These are phyloP conservation scores for Ophioceras dolichostomum DNA, from an alignment of 2,329 filamentous ascomycete species.

Conservation along the genomic window DNA sequence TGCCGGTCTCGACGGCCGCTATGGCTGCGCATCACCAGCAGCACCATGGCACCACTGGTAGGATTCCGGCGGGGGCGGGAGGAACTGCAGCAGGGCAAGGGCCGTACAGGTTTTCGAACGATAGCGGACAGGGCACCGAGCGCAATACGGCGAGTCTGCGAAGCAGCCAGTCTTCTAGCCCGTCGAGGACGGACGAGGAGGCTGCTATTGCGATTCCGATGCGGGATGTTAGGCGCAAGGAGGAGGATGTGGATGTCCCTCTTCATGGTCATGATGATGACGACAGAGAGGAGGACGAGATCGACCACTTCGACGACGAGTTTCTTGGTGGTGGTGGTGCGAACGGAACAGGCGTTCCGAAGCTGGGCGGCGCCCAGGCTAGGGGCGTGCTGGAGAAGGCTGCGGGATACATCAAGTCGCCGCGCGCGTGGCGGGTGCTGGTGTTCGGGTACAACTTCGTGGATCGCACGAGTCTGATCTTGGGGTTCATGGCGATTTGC, in stretches of 20 bases:
- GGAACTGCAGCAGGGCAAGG: conserved; percentile 11
- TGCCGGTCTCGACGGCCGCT: conserved; percentile 46
- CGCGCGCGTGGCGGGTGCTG: conserved; percentile 43
- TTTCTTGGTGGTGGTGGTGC: background rate
- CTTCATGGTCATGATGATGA: conserved; percentile 12
- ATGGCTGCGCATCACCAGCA: conserved; percentile 40
- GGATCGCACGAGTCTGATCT: conserved; percentile 64
- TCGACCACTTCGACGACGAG: conserved; percentile 29
- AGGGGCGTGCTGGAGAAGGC: too few relatives aligned
- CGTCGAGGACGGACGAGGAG: conserved; percentile 35
- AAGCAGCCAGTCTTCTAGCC: conserved; percentile 52
- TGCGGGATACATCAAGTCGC: too few relatives aligned
- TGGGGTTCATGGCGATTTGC: conserved; percentile 62
- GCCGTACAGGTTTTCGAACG: conserved; percentile 49
- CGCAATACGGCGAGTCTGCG: conserved; percentile 53
- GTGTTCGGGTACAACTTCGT: conserved; percentile 51
- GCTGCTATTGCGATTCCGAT: conserved; percentile 22
- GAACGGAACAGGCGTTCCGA: conserved; percentile 36
- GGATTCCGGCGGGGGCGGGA: conserved; percentile 8
- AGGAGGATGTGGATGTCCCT: background rate
- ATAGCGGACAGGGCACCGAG: conserved; percentile 67
- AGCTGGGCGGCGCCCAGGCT: conserved; percentile 41
- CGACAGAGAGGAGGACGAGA: conserved; percentile 37
- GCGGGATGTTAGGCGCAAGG: conserved; percentile 5
- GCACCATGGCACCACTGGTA: conserved; percentile 21